Percentiles rank a stretch among this genome's conserved stretches.
phyloP scores from a whole-genome alignment of 345 rosid genomes.

The Pistacia atlantica region DNA sequence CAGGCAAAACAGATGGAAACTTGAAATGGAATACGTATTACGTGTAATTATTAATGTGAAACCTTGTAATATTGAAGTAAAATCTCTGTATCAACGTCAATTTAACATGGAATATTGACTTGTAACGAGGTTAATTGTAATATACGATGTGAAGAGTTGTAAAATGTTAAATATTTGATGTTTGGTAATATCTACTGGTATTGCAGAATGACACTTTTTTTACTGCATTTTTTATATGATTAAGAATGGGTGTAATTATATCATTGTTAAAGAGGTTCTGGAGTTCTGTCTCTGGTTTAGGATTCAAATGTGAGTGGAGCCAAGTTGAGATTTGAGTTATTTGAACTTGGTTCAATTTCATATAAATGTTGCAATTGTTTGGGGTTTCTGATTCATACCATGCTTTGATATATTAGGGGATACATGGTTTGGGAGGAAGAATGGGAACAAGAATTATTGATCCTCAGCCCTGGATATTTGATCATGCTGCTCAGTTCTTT shows the following conservation, averaged over 20 bases:
- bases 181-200: neutral
- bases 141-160: too few species aligned
- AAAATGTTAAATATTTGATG: neutral
- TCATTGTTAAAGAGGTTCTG: neutral
- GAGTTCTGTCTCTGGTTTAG: neutral
- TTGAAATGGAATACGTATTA: neutral
- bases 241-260: neutral
- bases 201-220: neutral
- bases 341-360: neutral
- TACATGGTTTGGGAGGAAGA: conserved; percentile 96
- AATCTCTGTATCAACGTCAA: too few species aligned
- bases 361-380: neutral
- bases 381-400: conserved; percentile 1
- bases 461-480: conserved; percentile 64
- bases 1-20: too few species aligned
- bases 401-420: conserved; percentile 45
- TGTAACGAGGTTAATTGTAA: too few species aligned
- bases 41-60: neutral
- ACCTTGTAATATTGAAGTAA: neutral
- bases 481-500: conserved; percentile 94
- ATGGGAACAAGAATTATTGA: conserved; percentile 82
- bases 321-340: neutral
- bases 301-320: neutral
- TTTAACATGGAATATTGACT: too few species aligned
- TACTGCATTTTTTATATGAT: neutral